A percentile compares a stretch with the other conserved stretches of the same genome.
Evolutionary conservation across 176 grass and related monocot species (phyloP).

Genomic region (Carex cristatella): DNA sequence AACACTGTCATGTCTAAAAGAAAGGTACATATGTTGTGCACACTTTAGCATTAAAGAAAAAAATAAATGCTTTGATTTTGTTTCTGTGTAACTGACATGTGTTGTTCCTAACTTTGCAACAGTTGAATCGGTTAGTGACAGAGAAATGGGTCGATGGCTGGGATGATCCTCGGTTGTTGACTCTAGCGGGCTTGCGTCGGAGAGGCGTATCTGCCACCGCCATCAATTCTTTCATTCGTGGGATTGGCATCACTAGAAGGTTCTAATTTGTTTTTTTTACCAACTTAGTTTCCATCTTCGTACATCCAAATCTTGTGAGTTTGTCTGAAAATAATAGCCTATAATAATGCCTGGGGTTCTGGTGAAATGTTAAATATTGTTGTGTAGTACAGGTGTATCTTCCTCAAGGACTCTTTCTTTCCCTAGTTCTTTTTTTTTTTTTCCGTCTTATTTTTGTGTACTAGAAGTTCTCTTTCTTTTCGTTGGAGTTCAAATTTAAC

Average conservation of each 20-base stretch:
- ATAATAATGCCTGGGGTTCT: not conserved
- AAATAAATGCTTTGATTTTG: not conserved
- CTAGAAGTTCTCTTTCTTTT: not conserved
- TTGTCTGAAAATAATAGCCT: not conserved
- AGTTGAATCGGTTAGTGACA: slow-evolving; percentile 90
- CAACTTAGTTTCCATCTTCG: not conserved
- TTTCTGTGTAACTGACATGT: not conserved
- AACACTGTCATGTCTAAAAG: slow-evolving; percentile 98
- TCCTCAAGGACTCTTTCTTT: not conserved
- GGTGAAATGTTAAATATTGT: not conserved
- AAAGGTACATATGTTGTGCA: slow-evolving; percentile 42
- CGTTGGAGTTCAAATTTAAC: not conserved
- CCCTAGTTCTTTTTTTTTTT: not conserved
- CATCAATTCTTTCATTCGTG: slow-evolving; percentile 92
- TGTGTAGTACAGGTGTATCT: not conserved
- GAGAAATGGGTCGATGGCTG: slow-evolving; percentile 98
- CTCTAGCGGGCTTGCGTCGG: slow-evolving; percentile 70
- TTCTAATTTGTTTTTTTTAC: slow-evolving; percentile 20
- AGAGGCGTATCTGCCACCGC: slow-evolving; percentile 82
- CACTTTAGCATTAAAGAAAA: not conserved
- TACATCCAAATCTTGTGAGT: not conserved
- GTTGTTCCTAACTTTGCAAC: slow-evolving; percentile 15
- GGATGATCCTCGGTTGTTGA: slow-evolving; percentile 97
- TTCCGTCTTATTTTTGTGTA: not conserved
- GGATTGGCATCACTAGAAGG: slow-evolving; percentile 99